Evolutionary conservation across 2,329 filamentous ascomycete species (phyloP).

Genomic region (Rutstroemia sp.): DNA sequence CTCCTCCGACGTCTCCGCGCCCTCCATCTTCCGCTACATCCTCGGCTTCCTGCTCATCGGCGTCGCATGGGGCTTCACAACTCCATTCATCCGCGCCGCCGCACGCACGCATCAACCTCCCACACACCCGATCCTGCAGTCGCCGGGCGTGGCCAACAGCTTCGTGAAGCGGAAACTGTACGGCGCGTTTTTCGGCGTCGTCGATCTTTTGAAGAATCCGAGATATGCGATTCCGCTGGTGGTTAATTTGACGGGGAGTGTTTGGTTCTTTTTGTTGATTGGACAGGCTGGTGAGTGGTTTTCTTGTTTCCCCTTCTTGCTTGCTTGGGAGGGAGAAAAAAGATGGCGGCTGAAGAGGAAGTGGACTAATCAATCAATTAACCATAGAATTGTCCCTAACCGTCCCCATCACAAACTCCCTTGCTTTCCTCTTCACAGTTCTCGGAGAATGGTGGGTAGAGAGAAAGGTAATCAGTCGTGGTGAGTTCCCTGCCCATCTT

Average conservation of each 20-base stretch:
- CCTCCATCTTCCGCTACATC: conserved; percentile 69
- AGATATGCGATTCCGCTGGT: conserved; percentile 78
- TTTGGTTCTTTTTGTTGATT: conserved; percentile 96
- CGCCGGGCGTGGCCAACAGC: conserved; percentile 44
- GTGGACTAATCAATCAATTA: not conserved
- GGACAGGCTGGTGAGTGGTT: conserved; percentile 70
- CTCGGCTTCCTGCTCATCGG: conserved; percentile 87
- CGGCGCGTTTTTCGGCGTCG: conserved; percentile 63
- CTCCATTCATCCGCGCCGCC: conserved; percentile 82
- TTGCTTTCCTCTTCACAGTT: conserved; percentile 94
- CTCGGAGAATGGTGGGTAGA: conserved; percentile 94
- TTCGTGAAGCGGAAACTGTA: conserved; percentile 57
- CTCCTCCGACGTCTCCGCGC: conserved; percentile 21
- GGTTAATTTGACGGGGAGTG: conserved; percentile 82
- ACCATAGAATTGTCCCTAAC: conserved; percentile 79
- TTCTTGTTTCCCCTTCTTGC: not conserved
- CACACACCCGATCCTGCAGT: conserved; percentile 46
- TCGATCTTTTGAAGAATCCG: conserved; percentile 73
- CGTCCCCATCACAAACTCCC: conserved; percentile 88
- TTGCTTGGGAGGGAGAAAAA: not conserved
- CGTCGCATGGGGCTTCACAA: conserved; percentile 87
- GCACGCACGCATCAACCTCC: conserved; percentile 67
- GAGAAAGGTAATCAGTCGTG: conserved; percentile 76
- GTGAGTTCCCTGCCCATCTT: conserved; percentile 38
- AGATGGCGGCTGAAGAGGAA: not conserved